phyloP scores from a whole-genome alignment of 306 rosid species.

The Fragaria vesca region DNA sequence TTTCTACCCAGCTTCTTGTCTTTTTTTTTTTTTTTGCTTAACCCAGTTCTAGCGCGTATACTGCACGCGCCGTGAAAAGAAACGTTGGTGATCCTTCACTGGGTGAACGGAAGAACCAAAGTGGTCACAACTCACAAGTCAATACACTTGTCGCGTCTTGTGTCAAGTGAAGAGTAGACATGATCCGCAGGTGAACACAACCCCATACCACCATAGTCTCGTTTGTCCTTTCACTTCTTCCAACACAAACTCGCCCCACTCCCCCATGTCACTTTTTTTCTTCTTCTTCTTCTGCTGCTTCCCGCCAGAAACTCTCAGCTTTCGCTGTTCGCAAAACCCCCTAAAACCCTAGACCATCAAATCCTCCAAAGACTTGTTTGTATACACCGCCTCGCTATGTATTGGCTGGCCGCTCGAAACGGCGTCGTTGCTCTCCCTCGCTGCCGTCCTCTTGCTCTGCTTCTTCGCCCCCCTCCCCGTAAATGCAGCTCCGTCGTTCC shows the following conservation, averaged over 20 bases:
- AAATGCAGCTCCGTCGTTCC: slow-evolving; percentile 40
- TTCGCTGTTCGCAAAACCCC: neutral
- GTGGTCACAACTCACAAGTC: no score
- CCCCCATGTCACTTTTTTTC: neutral
- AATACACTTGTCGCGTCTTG: neutral
- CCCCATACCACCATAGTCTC: neutral
- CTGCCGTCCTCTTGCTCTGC: slow-evolving; percentile 51
- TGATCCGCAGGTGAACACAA: neutral
- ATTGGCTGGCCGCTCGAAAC: slow-evolving; percentile 54
- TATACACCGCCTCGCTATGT: slow-evolving; percentile 35
- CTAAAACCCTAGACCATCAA: slow-evolving; percentile 22
- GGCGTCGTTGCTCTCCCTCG: slow-evolving; percentile 49
- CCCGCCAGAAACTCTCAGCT: neutral
- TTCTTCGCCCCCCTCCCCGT: slow-evolving; percentile 38
- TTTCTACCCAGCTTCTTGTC: no score
- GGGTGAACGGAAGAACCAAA: no score
- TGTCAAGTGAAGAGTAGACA: neutral
- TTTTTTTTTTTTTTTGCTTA: no score
- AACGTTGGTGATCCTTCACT: no score
- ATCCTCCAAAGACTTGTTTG: neutral
- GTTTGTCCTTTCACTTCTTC: neutral
- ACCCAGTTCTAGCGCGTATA: no score
- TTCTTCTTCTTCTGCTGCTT: neutral
- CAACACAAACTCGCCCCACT: neutral
- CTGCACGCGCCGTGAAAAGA: no score